Base-by-base conservation (phyloP, 2,329 filamentous ascomycete genomes). In the Ophiostoma australiae region DNA sequence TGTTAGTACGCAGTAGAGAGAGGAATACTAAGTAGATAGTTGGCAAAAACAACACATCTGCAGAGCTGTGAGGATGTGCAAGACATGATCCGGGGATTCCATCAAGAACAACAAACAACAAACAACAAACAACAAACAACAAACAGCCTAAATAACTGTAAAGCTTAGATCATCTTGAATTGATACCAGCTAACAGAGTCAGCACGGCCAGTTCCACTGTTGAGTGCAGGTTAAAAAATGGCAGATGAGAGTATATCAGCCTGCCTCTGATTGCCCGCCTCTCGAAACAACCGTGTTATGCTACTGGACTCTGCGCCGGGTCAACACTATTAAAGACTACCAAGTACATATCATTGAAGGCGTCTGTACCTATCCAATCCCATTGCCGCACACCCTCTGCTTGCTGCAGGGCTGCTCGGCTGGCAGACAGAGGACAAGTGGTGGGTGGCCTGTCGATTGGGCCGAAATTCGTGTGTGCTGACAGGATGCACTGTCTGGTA, bases 221-320 rank as follows among this genome's bases (percentile, higher is more conserved):
- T 31, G 27, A 31, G 27, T 41, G 10, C 39, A 13, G 39, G 13
- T 41, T 41, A 13, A 15, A 41, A 0, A 41, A 11, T 15, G 39
- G 11, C 39, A 41, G 8, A 41, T 31, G 27, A 31, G 3, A 31
- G 27, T 3, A 41, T 1, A 11, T 4, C 8, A 41, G 39, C 39
- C 39, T 41, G 39, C 39, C 11, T 41, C 70, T 73, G 73, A 74
- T 74, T 74, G 73, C 70, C 72, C 35, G 69, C 70, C 73, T 70
- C 68, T 68, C 33, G 31, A 11, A 17, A 65, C 23, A 23, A 61
- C 31, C 35, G 44, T 66, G 35, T 39, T 66, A n/a, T 70, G 39
- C 52, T 63, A 44, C 44, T 31, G 61, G 65, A 27, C 63, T 39
- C 10, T 23, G n/a, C 7, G 35, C 23, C 1, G 41, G 31, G 10